Base-by-base conservation (phyloP, 768 basidiomycete genomes). In the Tylopilus subfusipes region DNA sequence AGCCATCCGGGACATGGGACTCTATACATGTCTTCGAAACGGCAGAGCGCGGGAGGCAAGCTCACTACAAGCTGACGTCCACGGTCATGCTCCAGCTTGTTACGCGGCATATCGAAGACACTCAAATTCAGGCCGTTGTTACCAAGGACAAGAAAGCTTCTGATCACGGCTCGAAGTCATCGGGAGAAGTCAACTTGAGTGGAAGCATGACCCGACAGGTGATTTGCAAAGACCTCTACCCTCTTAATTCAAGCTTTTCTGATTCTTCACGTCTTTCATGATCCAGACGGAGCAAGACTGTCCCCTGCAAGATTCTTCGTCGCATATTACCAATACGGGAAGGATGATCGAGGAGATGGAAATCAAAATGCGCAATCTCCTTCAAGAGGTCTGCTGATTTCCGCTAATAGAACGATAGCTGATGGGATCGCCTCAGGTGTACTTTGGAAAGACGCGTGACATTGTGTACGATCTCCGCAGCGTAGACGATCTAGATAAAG, bases 191-290 rank as follows among this genome's bases (percentile, higher is more conserved):
- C 10, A 86, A 79, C 60, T 68, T 99, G 61, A 93, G 95, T 62
- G 97, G 97, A 38, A 97, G 92, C 68, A 93, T 98, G 93, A 98
- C 96, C 48, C 80, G 97, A 65, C 95, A 98, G 80, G 93, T 93
- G 63, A 57, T 84, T 75, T 49, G 43, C 52, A 50, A 52, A 39
- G 33, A 10, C 19, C 10, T 12, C 29, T n/a, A 40, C 22, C 48
- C 62, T 59, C 55, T 57, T 25, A 10, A 38, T 54, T 38, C 34
- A 44, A 43, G 13, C 42, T 18, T 34, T 44, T 56, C 57, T 51
- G 31, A 58, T 24, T 44, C 40, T 38, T 61, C 60, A 40, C 47
- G 16, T 54, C 44, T 51, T 56, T 48, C 21, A 16, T 25, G 29
- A n/a, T 22, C 11, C 56, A 95, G 93, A 82, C 82, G 29, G 94